phyloP scores from a whole-genome alignment of 2,329 filamentous ascomycete genomes.

The Pleochaeta shiraiana region DNA sequence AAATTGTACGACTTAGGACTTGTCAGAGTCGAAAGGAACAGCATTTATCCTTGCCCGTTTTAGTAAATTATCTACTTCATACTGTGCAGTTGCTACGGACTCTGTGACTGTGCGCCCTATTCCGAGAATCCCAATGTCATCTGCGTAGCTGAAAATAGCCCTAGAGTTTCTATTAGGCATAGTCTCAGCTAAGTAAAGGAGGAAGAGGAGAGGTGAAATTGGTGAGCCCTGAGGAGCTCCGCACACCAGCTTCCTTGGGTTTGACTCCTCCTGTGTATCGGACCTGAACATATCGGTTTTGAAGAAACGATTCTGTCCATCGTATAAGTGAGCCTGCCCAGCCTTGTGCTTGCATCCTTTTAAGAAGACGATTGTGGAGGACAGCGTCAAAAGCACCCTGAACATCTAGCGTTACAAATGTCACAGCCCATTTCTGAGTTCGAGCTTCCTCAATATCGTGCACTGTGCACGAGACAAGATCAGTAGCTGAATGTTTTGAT shows the following conservation, averaged over 20 bases:
- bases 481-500: too few relatives aligned
- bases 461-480: background rate
- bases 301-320: background rate
- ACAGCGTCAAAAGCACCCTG: background rate
- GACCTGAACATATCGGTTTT: background rate
- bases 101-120: background rate
- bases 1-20: background rate
- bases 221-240: background rate
- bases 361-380: background rate
- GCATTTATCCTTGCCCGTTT: background rate
- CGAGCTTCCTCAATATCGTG: background rate
- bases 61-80: background rate
- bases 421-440: background rate
- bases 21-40: background rate
- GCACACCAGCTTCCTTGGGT: too few relatives aligned
- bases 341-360: background rate
- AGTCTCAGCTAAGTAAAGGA: background rate
- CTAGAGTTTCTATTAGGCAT: background rate
- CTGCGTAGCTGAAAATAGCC: too few relatives aligned
- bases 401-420: background rate
- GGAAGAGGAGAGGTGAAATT: background rate
- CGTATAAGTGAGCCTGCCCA: background rate
- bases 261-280: background rate
- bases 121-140: too few relatives aligned
- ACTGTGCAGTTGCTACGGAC: background rate